Evolutionary conservation across 2,329 filamentous ascomycete genomes (phyloP).

Genomic region (Cladosporium austrohemisphaericum): DNA sequence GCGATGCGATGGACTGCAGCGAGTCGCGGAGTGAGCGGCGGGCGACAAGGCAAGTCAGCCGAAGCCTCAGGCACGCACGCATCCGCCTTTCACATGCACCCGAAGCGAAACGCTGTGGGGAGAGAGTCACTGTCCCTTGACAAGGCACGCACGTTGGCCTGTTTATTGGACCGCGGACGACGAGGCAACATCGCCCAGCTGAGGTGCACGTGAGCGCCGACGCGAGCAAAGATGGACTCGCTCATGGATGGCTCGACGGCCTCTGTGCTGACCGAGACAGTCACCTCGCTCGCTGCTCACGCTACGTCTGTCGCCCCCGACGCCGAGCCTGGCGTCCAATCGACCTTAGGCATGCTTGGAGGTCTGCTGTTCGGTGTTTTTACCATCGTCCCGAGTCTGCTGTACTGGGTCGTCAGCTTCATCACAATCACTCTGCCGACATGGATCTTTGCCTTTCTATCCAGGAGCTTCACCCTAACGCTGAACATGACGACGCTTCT

Average conservation of each 20-base stretch:
- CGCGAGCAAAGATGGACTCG: conserved; percentile 10
- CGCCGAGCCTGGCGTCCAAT: neutral
- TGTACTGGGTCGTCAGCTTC: conserved; percentile 80
- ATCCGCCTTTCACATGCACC: neutral
- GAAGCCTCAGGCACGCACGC: conserved; percentile 5
- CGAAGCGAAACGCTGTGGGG: neutral
- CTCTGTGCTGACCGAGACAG: conserved; percentile 4
- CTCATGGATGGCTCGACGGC: conserved; percentile 3
- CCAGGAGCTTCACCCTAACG: conserved; percentile 90
- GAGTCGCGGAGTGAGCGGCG: no score
- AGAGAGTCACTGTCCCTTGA: neutral
- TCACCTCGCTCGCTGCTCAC: conserved; percentile 7
- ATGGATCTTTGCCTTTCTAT: conserved; percentile 84
- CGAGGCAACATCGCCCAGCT: neutral
- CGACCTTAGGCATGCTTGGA: conserved; percentile 31
- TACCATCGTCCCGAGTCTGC: conserved; percentile 51
- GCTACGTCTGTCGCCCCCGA: neutral
- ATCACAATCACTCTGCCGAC: conserved; percentile 85
- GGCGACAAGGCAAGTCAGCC: neutral
- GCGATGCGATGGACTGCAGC: neutral
- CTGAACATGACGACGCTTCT: conserved; percentile 98
- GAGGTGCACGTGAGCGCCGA: neutral
- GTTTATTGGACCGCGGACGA: conserved; percentile 9
- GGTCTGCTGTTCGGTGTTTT: conserved; percentile 32
- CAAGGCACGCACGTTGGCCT: conserved; percentile 7